A percentile compares a stretch with the other conserved stretches of the same genome.
phyloP scores from a whole-genome alignment of 805 yeast species.

The Ogataea salicorniae region DNA sequence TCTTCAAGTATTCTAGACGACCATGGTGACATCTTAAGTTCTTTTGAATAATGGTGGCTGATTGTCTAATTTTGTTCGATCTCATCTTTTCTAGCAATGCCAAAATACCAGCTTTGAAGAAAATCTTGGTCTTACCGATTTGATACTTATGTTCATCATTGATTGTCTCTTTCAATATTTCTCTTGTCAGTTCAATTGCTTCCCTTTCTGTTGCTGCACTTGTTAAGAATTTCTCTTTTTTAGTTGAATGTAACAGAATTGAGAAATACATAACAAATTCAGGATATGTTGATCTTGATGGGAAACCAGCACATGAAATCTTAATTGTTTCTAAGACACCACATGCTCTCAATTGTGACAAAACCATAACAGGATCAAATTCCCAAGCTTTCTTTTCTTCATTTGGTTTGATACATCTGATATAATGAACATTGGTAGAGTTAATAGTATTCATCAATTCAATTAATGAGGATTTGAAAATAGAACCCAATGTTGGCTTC shows the following conservation, averaged over 20 bases:
- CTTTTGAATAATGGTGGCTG: constrained; percentile 85
- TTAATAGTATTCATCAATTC: constrained; percentile 91
- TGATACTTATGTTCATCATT: constrained; percentile 70
- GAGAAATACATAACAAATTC: constrained; percentile 90
- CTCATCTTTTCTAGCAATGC: constrained; percentile 86
- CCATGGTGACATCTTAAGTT: constrained; percentile 60
- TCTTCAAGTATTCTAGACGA: constrained; percentile 55
- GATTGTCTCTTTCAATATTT: constrained; percentile 60
- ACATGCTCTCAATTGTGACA: constrained; percentile 93
- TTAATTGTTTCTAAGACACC: constrained; percentile 97
- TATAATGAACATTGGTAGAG: constrained; percentile 93
- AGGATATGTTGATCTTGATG: constrained; percentile 90
- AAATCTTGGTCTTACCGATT: constrained; percentile 88
- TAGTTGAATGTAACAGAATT: constrained; percentile 66
- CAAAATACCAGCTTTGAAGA: constrained; percentile 94
- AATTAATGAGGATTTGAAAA: constrained; percentile 86
- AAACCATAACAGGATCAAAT: constrained; percentile 91
- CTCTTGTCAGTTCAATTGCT: constrained; percentile 59
- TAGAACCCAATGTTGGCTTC: constrained; percentile 92
- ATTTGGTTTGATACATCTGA: constrained; percentile 96
- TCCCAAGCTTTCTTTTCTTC: constrained; percentile 94
- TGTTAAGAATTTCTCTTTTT: constrained; percentile 59
- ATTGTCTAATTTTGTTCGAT: constrained; percentile 65
- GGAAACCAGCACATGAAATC: constrained; percentile 97
- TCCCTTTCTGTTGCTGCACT: constrained; percentile 48